Percentiles rank a stretch among this genome's conserved stretches.
phyloP scores from a whole-genome alignment of 2,329 filamentous ascomycete species.

The Penicillium oxalicum region DNA sequence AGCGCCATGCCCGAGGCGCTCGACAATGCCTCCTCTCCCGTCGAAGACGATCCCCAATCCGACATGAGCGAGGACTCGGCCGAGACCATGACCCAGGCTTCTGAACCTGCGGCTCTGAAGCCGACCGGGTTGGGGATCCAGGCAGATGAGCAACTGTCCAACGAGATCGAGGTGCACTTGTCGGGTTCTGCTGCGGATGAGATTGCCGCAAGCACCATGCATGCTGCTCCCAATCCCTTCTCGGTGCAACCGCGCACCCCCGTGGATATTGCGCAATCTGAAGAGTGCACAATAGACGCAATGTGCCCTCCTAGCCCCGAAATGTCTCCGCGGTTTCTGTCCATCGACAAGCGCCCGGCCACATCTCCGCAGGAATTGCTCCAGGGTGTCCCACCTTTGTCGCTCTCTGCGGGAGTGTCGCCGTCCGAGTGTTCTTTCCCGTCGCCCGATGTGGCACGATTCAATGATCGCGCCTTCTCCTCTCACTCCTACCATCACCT shows the following conservation, averaged over 20 bases:
- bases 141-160: constrained; percentile 9
- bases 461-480: constrained; percentile 37
- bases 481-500: constrained; percentile 33
- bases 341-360: constrained; percentile 36
- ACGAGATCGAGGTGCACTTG: background rate
- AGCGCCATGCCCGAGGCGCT: constrained; percentile 2
- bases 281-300: constrained; percentile 22
- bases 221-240: constrained; percentile 20
- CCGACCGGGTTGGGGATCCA: constrained; percentile 27
- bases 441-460: constrained; percentile 42
- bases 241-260: constrained; percentile 19
- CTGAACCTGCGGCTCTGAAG: constrained; percentile 4
- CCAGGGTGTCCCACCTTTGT: constrained; percentile 35
- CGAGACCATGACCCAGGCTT: constrained; percentile 22
- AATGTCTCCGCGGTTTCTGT: constrained; percentile 32
- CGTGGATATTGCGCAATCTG: constrained; percentile 27
- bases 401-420: constrained; percentile 34
- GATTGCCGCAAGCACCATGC: constrained; percentile 10
- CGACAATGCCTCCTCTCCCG: background rate
- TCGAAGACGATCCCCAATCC: constrained; percentile 12
- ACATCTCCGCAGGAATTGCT: constrained; percentile 39
- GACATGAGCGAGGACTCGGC: constrained; percentile 20
- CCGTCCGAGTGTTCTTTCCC: constrained; percentile 40
- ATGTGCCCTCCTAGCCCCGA: constrained; percentile 29
- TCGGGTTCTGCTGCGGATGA: background rate